Conservation (phyloP, 1,284 basidiomycete species). For the Veloboletus limbatus region DNA sequence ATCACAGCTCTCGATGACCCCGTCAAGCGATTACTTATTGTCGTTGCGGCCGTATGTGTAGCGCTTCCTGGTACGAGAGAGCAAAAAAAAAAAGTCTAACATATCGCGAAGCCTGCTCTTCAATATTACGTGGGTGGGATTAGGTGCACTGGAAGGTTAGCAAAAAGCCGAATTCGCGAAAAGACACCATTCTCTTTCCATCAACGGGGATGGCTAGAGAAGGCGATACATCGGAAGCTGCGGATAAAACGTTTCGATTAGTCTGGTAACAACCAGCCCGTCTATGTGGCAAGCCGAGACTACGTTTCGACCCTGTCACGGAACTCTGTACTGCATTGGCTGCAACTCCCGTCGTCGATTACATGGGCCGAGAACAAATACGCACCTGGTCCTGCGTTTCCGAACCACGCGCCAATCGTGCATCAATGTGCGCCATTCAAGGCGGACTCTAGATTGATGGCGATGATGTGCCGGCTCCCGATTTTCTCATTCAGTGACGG, state of each 20-base stretch:
- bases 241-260: constrained; percentile 19
- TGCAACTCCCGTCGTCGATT: background rate
- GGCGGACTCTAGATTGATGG: background rate
- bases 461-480: background rate
- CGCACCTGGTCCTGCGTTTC: background rate
- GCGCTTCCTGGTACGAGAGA: constrained; percentile 38
- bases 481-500: background rate
- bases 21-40: too few relatives aligned
- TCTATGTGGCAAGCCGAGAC: too few relatives aligned
- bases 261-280: too few relatives aligned
- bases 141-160: background rate
- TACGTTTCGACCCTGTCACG: too few relatives aligned
- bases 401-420: background rate
- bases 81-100: constrained; percentile 28
- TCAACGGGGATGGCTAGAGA: constrained; percentile 56
- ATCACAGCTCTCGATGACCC: too few relatives aligned
- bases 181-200: constrained; percentile 50
- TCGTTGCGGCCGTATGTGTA: too few relatives aligned
- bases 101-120: background rate
- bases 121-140: background rate
- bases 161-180: constrained; percentile 37
- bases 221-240: constrained; percentile 31
- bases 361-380: background rate
- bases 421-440: background rate
- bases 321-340: background rate